These are phyloP conservation scores for Pneumocystis murina DNA, from an alignment of 1,139 yeast species.

Conservation along the genomic window DNA sequence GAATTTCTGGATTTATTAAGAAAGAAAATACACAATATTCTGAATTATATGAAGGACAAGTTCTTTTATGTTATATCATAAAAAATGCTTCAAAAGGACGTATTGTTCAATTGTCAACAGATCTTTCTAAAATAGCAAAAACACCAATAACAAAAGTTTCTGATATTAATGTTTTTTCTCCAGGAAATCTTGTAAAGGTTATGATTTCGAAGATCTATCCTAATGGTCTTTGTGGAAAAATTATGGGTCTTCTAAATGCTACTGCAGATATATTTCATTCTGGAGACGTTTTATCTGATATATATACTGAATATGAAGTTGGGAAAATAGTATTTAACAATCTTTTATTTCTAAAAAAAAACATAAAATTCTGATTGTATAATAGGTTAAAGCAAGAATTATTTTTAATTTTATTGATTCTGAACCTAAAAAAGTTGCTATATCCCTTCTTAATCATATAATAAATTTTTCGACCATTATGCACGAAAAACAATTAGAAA, in stretches of 20 bases:
- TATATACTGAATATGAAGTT: slow-evolving; percentile 38
- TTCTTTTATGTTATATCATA: slow-evolving; percentile 23
- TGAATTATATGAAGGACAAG: slow-evolving; percentile 32
- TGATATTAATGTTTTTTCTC: slow-evolving; percentile 58
- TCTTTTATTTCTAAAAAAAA: slow-evolving; percentile 18
- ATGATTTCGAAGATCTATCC: slow-evolving; percentile 41
- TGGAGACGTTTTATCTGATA: slow-evolving; percentile 25
- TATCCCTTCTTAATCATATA: slow-evolving; percentile 51
- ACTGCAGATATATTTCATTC: slow-evolving; percentile 56
- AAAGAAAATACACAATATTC: slow-evolving; percentile 26
- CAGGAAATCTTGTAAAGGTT: slow-evolving; percentile 73
- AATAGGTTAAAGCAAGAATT: slow-evolving; percentile 43
- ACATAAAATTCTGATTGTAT: background rate
- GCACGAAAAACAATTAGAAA: slow-evolving; percentile 17
- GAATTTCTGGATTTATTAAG: slow-evolving; percentile 51
- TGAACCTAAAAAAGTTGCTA: slow-evolving; percentile 40
- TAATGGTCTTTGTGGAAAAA: slow-evolving; percentile 42
- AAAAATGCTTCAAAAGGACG: slow-evolving; percentile 8
- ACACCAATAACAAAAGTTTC: slow-evolving; percentile 13
- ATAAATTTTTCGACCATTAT: slow-evolving; percentile 19
- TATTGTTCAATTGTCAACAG: slow-evolving; percentile 7
- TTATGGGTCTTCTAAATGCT: slow-evolving; percentile 62
- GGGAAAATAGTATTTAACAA: slow-evolving; percentile 49
- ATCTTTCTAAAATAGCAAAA: slow-evolving; percentile 5
- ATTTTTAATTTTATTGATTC: slow-evolving; percentile 37